Evolutionary conservation across 495 filamentous ascomycete genomes (phyloP), one percentile per base, ranked within the genome.

Genomic region (Usnea hakonensis): DNA sequence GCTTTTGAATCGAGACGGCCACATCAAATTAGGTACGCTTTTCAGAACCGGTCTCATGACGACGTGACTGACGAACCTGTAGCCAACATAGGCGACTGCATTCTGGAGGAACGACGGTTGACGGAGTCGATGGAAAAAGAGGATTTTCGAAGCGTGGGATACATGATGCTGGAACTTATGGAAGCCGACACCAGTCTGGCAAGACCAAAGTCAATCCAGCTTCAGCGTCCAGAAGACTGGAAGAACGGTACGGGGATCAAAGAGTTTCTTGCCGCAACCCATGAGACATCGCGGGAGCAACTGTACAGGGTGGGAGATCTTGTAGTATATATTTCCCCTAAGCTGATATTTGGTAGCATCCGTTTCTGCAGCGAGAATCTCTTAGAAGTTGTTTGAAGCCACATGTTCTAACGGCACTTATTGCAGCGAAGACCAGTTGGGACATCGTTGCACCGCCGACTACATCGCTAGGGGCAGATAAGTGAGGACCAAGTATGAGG

Each of bases 261-360:
- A 21, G 41, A 48, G 30, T 66, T 66, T 44, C 61, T 66, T 13
- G 53, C 44, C 54, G 60, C 64, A 23, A 66, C 54, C 21, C 55
- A 66, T 28, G 19, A 40, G 10, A 50, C 43, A 33, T 53, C 60
- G n/a, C 55, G 63, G n/a, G 44, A 58, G 11, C 17, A 60, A 63
- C 38, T 66, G 40, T 58, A 59, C 17, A 54, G 38, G 5, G 60
- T 58, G 40, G 58, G 53, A 35, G 44, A 37, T 57, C 23, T 28
- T 23, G 37, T 5, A 10, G n/a, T 6, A 21, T 36, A 19, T 35
- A 10, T 7, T 57, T 19, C 14, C 26, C 21, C 36, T 33, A 7
- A 14, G 28, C 33, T 19, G 35, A 30, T 19, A 11, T 5, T 17
- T 40, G 17, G 17, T n/a, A 60, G 58, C 58, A 60, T 43, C 21